phyloP scores from a whole-genome alignment of 441 rosid genomes.

The Metrosideros polymorpha region DNA sequence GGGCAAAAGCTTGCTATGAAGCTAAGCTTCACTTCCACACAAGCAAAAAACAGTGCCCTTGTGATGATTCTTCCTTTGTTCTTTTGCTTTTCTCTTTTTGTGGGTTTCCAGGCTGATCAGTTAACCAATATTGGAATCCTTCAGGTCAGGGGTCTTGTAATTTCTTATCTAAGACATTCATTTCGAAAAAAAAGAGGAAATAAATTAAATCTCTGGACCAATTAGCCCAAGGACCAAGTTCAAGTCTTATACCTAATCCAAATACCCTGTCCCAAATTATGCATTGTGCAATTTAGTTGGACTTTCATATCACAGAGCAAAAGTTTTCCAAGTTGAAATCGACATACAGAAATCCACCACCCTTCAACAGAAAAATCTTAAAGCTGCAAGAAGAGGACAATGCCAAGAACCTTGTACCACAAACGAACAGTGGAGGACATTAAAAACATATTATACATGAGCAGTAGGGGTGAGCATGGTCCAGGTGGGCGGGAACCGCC shows the following conservation, averaged over 20 bases:
- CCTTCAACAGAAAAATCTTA: neutral
- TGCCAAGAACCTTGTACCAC: neutral
- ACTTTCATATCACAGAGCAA: neutral
- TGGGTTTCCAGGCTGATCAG: neutral
- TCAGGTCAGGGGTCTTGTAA: neutral
- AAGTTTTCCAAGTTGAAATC: neutral
- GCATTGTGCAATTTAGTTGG: neutral
- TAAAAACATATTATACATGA: neutral
- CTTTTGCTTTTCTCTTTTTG: neutral
- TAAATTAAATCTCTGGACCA: neutral
- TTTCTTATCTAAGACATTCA: neutral
- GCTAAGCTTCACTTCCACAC: no score
- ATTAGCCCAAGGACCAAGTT: neutral
- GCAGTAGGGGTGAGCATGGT: no score
- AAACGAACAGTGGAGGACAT: neutral
- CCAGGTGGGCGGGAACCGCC: no score
- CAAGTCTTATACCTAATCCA: neutral
- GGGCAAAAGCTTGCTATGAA: neutral
- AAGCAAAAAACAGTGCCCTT: neutral
- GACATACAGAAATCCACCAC: neutral
- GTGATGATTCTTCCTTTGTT: neutral
- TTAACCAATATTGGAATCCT: neutral
- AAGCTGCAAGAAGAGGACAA: neutral
- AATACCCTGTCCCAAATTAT: neutral
- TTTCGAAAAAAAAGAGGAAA: neutral